Evolutionary conservation across 305 asterid genomes (phyloP), one percentile per base, ranked within the genome.

Genomic region (Ajuga reptans): DNA sequence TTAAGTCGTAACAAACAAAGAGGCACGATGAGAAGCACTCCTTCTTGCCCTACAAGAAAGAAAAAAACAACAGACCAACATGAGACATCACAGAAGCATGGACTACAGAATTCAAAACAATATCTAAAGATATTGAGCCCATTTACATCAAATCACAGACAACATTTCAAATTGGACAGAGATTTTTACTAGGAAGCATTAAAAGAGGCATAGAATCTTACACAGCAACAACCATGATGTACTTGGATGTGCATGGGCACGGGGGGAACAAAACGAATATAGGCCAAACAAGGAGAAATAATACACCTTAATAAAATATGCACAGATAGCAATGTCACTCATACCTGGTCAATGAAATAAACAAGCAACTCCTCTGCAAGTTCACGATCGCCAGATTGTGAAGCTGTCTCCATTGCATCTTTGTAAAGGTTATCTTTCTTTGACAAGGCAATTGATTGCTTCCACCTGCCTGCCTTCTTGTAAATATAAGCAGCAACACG

Each of bases 401-500:
- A 94, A 75, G 99, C 98, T 14, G 98, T 94, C 85, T 91, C 99
- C 99, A 94, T 94, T 58, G 99, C 98, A 80, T 94, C 99, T 83
- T 84, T 94, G 84, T 91, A 94, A 27, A 87, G 85, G 68, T 84
- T 89, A 83, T 94, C 99, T 82, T 94, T 94, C 96, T 91, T 94
- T 49, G 99, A 94, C 79, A 94, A 73, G 47, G 97, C 95, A 83
- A 94, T 94, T 15, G 98, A 94, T 69, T 84, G 97, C 85, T 85
- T 91, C 99, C 99, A 94, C 72, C 99, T 85, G 54, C 99, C 99
- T n/a, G 98, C 99, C 84, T 89, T 94, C 87, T 94, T 94, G 84
- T 94, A 94, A 59, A 94, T 94, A 78, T 90, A 91, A 39, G 99
- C 96, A 54, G 99, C 97, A 76, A 91, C 99, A 69, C 99, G 98